These are phyloP conservation scores for Taphrina communis DNA, from an alignment of 1,139 yeast genomes.

Conservation along the genomic window DNA sequence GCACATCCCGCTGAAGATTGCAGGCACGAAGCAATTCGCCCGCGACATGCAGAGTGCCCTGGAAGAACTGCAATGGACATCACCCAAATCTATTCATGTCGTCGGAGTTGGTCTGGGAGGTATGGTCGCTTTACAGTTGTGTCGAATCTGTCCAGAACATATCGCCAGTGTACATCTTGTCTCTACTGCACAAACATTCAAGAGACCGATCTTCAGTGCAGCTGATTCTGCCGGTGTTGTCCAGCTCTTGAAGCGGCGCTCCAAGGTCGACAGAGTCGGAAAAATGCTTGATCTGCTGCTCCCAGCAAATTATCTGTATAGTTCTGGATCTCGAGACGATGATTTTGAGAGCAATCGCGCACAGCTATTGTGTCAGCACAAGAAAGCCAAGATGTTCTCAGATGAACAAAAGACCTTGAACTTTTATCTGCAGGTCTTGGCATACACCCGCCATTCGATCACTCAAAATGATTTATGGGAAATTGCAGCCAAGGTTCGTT, in stretches of 20 bases:
- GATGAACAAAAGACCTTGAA: slow-evolving; percentile 22
- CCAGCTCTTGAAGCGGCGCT: slow-evolving; percentile 18
- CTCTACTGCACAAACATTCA: slow-evolving; percentile 23
- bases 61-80: slow-evolving; percentile 26
- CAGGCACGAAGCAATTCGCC: slow-evolving; percentile 33
- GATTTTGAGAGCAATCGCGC: slow-evolving; percentile 23
- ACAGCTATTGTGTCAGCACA: slow-evolving; percentile 15
- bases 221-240: slow-evolving; percentile 12
- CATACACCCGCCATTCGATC: slow-evolving; percentile 18
- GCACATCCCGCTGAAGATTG: slow-evolving; percentile 23
- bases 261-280: slow-evolving; percentile 15
- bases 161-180: slow-evolving; percentile 32
- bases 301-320: slow-evolving; percentile 29
- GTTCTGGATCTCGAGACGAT: slow-evolving; percentile 6
- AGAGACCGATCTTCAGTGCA: slow-evolving; percentile 14
- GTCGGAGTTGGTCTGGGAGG: slow-evolving; percentile 35
- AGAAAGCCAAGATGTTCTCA: slow-evolving; percentile 11
- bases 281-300: slow-evolving; percentile 25
- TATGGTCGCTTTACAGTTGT: slow-evolving; percentile 40
- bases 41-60: slow-evolving; percentile 34
- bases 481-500: slow-evolving; percentile 33
- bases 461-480: slow-evolving; percentile 31
- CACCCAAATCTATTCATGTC: slow-evolving; percentile 28
- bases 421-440: slow-evolving; percentile 23
- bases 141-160: slow-evolving; percentile 36